Base-by-base conservation (phyloP, 2,329 filamentous ascomycete genomes). In the Fusarium equiseti region DNA sequence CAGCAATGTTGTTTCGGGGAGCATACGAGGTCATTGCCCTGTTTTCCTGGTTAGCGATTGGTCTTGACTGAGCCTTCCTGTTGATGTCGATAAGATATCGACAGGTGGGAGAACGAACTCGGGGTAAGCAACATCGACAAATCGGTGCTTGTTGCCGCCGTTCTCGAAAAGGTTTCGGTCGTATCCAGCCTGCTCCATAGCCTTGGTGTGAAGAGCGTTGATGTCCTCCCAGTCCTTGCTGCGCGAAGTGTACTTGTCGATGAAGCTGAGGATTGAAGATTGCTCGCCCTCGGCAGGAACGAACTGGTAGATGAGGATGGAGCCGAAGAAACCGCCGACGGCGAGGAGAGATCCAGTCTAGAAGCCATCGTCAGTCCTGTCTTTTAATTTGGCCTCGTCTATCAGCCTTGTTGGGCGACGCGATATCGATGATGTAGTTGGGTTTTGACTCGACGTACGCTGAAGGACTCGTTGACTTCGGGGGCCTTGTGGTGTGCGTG, bases 141-240 rank as follows among this genome's bases (percentile, higher is more conserved):
- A 82, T 69, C 75, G 77, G 77, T 82, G 83, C 76, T 82, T 82
- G 72, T 80, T 76, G 38, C 76, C 78, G 57, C 78, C 80, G 72
- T 85, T 81, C 72, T 83, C 77, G 72, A 89, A 84, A 54, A 89
- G 81, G 72, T 88, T 85, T 75, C 84, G 86, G 80, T 89, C 87
- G 76, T 82, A 85, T 45, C 85, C 85, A 46, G 87, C 87, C 81
- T 89, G 86, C 77, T 89, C 84, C 70, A 85, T 74, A 24, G 83
- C 78, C 59, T 83, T 82, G 43, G 85, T 86, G 78, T 86, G 86
- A 57, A 87, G 77, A 29, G 82, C 77, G 77, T 88, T 89, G 78
- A 85, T 85, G 69, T 81, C 78, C 77, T 85, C 84, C 84, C 84
- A 87, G 64, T 83, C 78, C 75, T 84, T 81, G 68, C 81, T 80